A percentile compares a stretch with the other conserved stretches of the same genome.
Conservation (phyloP, 176 grass and related monocot species). For the Ensete ventricosum region DNA sequence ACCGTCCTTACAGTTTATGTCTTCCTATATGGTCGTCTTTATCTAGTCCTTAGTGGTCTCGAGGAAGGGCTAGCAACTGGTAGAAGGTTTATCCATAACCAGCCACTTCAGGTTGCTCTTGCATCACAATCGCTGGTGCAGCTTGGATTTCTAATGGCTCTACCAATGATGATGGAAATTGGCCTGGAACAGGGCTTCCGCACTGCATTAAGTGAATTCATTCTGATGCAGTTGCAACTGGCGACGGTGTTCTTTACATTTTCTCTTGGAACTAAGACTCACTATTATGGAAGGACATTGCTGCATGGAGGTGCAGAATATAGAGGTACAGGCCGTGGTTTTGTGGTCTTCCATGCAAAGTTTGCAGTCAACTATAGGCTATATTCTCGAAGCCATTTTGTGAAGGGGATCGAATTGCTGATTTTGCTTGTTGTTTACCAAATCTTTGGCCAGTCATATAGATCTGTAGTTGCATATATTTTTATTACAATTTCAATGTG, state of each 20-base stretch:
- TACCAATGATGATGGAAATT: slow-evolving; percentile 99
- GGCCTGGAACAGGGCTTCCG: slow-evolving; percentile 92
- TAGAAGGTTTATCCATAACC: slow-evolving; percentile 73
- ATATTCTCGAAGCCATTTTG: slow-evolving; percentile 93
- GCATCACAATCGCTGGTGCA: slow-evolving; percentile 90
- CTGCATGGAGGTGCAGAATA: slow-evolving; percentile 93
- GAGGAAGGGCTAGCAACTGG: slow-evolving; percentile 59
- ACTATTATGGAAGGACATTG: slow-evolving; percentile 87
- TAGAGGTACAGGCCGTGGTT: slow-evolving; percentile 66
- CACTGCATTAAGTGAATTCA: slow-evolving; percentile 70
- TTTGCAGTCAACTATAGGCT: slow-evolving; percentile 93
- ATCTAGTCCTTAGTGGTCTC: slow-evolving; percentile 94
- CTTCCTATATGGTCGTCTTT: slow-evolving; percentile 87
- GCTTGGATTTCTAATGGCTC: slow-evolving; percentile 87
- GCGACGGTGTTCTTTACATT: slow-evolving; percentile 86
- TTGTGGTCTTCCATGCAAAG: slow-evolving; percentile 97
- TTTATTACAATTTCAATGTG: slow-evolving; percentile 77
- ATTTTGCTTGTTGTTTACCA: slow-evolving; percentile 76
- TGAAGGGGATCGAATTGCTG: slow-evolving; percentile 89
- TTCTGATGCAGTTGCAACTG: slow-evolving; percentile 89
- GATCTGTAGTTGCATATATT: slow-evolving; percentile 53
- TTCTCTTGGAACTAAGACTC: slow-evolving; percentile 86
- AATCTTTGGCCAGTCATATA: slow-evolving; percentile 69
- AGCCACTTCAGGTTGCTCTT: slow-evolving; percentile 78
- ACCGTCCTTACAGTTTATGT: slow-evolving; percentile 85